Conservation (phyloP, 305 asterid genomes). For the Fraxinus latifolia region DNA sequence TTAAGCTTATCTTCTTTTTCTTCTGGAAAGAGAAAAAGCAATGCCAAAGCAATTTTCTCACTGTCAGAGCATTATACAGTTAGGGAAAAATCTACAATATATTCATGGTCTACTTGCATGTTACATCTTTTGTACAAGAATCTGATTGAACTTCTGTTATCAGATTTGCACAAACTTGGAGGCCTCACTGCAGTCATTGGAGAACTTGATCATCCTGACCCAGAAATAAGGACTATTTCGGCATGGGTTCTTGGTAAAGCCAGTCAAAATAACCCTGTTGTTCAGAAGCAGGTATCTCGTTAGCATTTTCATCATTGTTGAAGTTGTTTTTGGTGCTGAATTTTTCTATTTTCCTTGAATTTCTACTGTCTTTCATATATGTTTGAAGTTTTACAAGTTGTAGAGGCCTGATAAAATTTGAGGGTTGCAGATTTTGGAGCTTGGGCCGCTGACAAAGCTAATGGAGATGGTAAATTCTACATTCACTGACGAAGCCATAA, state of each 20-base stretch:
- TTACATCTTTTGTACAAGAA: neutral
- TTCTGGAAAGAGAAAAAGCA: slow-evolving; percentile 4
- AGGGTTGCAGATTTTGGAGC: slow-evolving; percentile 60
- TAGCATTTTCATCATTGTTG: neutral
- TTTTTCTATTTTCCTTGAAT: neutral
- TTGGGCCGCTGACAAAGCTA: slow-evolving; percentile 53
- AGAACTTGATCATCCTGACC: slow-evolving; percentile 46
- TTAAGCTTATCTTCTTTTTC: neutral
- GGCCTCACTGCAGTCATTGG: slow-evolving; percentile 53
- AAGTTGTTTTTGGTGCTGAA: neutral
- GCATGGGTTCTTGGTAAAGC: slow-evolving; percentile 88
- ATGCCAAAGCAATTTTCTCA: neutral
- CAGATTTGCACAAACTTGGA: slow-evolving; percentile 76
- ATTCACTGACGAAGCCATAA: slow-evolving; percentile 63
- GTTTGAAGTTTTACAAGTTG: slow-evolving; percentile 13
- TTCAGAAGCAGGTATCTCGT: slow-evolving; percentile 69
- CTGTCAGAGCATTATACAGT: neutral
- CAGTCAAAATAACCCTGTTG: slow-evolving; percentile 70
- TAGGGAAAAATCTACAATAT: neutral
- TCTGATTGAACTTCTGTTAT: slow-evolving; percentile 17
- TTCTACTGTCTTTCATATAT: neutral
- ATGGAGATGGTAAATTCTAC: slow-evolving; percentile 60
- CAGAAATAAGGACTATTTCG: slow-evolving; percentile 56
- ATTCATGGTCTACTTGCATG: neutral
- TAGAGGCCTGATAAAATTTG: slow-evolving; percentile 23